These are phyloP conservation scores for Globisporangium orthogonon DNA, from an alignment of 352 stramenopile species.

Conservation along the genomic window DNA sequence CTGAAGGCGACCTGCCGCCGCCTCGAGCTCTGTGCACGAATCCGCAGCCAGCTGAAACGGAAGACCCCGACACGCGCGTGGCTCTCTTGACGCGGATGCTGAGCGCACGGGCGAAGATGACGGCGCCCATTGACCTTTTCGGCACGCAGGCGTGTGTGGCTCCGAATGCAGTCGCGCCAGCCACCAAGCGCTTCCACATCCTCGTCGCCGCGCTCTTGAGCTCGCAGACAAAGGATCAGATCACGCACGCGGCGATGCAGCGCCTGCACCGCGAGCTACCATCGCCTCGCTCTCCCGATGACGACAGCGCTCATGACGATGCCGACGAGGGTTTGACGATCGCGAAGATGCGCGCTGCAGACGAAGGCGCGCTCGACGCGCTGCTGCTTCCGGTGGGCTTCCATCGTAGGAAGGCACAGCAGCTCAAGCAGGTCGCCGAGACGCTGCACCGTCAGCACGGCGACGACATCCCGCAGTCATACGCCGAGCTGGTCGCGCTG, in stretches of 20 bases:
- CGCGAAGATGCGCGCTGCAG: slow-evolving; percentile 79
- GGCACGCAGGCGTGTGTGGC: slow-evolving; percentile 61
- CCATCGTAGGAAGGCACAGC: slow-evolving; percentile 95
- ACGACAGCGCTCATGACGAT: not conserved
- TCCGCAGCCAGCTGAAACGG: not conserved
- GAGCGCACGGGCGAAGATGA: slow-evolving; percentile 23
- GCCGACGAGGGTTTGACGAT: slow-evolving; percentile 69
- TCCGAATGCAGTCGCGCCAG: slow-evolving; percentile 2
- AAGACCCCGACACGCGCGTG: slow-evolving; percentile 12
- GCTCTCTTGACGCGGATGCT: slow-evolving; percentile 33
- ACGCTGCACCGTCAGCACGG: slow-evolving; percentile 31
- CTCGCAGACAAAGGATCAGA: slow-evolving; percentile 95
- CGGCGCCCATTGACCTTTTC: slow-evolving; percentile 55
- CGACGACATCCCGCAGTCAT: slow-evolving; percentile 88
- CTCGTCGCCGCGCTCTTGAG: slow-evolving; percentile 96
- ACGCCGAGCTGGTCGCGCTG: slow-evolving; percentile 86
- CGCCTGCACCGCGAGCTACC: slow-evolving; percentile 53
- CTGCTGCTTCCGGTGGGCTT: slow-evolving; percentile 93
- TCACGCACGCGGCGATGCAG: slow-evolving; percentile 74
- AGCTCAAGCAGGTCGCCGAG: slow-evolving; percentile 84
- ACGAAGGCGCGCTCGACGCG: slow-evolving; percentile 76
- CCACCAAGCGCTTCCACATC: slow-evolving; percentile 86
- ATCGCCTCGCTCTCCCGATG: slow-evolving; percentile 5
- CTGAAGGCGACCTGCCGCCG: too few relatives aligned
- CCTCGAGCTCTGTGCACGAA: too few relatives aligned